Base-by-base conservation (phyloP, 441 rosid genomes). In the Jatropha podagrica region DNA sequence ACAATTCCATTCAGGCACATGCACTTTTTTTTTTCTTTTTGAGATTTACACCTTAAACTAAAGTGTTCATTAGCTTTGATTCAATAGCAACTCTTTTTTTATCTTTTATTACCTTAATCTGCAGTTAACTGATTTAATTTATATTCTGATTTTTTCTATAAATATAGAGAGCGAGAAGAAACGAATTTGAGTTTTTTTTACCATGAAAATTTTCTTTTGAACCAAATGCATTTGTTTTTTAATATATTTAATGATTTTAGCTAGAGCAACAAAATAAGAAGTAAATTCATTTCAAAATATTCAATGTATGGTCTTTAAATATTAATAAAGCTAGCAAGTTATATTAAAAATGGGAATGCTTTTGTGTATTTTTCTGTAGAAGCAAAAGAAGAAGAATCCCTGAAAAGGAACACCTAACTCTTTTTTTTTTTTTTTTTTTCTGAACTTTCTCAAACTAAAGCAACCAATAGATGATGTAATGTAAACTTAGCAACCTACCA, bases 1-100 rank as follows among this genome's bases (percentile, higher is more conserved):
- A 78, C 26, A 32, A 70, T 62, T 46, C 26, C 76, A 69, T 11
- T 66, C 20, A 71, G 65, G 62, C 65, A 59, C 52, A 44, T 74
- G 78, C 76, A 58, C n/a, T 46, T 52, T 26, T 44, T 6, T 11
- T 44, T 44, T 44, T 6, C 48, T 44, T 44, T 44, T 44, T 44
- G 48, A 44, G 48, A 44, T 44, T 44, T 44, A 11, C 8, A 44
- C 48, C 48, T 6, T 44, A 44, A 6, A 44, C 32, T 12, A 26
- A 75, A 68, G 32, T 15, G 37, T n/a, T 32, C 27, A 2, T 55
- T 56, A 13, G 64, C 32, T 67, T 56, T 65, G n/a, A 44, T 67
- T 59, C 5, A 48, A 73, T 17, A 32, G 11, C 15, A 73, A n/a
- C n/a, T 37, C 48, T 6, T 11, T 6, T 10, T 15, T 54, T 15